Base-by-base conservation (phyloP, 257 asterid species). In the Schizonepeta tenuifolia region DNA sequence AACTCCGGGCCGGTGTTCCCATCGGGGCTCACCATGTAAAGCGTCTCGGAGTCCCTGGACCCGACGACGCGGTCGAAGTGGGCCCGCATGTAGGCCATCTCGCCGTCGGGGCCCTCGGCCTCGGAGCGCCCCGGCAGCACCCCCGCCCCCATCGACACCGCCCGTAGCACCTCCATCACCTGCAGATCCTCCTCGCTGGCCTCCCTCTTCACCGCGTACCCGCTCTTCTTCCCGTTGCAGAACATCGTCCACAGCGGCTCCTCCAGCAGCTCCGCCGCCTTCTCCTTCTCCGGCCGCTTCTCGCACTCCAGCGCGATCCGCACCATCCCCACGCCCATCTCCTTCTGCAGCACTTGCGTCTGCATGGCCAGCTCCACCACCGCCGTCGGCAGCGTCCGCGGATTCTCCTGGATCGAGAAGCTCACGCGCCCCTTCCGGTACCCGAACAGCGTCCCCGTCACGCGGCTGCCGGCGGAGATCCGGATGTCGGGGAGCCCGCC, bases 61-160 rank as follows among this genome's bases (percentile, higher is more conserved):
- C 96, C 96, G 13, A 91, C 87, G 14, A 91, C 86, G 14, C 88
- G 77, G 59, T 91, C 98, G 5, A 94, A 94, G 75, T 84, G 84
- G 0, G 97, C 96, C 31, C 97, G 62, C 67, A 94, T 83, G 40
- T 94, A 94, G 0, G 97, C 91, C 76, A 94, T 71, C 69, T 91
- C 96, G 0, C 88, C 93, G 9, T 89, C 96, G 11, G 83, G 84
- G 7, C 92, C 94, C 57, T 88, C 96, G 50, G 3, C 61, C 26
- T 84, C 92, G 0, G 95, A 71, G 73, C 67, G 79, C 2, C 91
- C 87, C 1, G 97, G 96, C 51, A 91, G 65, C 1, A 94, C 96
- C 0, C 96, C 97, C 14, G 96, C 96, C 0, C 98, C 98, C 96
- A 86, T 91, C 1, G 96, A 94, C 64, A 88, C 91, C 59, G 90